Base-by-base conservation (phyloP, 768 basidiomycete genomes). In the Collybia sp. region DNA sequence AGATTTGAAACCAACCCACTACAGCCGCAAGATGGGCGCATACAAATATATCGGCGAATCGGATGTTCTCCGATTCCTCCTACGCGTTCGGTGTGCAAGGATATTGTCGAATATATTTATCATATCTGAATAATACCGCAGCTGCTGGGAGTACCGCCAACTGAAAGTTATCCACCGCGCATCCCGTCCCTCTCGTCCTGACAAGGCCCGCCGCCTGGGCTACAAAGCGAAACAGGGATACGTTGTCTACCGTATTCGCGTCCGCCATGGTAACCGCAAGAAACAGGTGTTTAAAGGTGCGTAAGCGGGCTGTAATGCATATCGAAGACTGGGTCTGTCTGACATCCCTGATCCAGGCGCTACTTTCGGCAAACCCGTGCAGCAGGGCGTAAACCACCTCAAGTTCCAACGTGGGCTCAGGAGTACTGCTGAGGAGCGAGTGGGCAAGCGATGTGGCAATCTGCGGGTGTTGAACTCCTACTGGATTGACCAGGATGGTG, bases 181-280 rank as follows among this genome's bases (percentile, higher is more conserved):
- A 39, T 93, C 94, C 53, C 90, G 95, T 51, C 95, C 96, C 40
- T 97, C 95, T 40, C 89, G 96, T 63, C 96, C 96, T 45, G 96
- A 99, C 78, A 99, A 97, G 79, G 96, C 96, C 53, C 89, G 96
- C 65, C 86, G 93, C 54, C 77, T 98, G 52, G 96, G 96, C 41
- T 99, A 98, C 85, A 99, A 97, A 77, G 93, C 96, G 67, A 99
- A 99, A 82, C 96, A 99, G 72, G 96, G 96, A 59, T 99, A 93
- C 66, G 87, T 98, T 54, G 71, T 99, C 73, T 99, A 99, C 76
- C 91, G 96, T 60, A 76, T 99, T 59, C 90, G 96, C 56, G 95
- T 99, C 54, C 85, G 96, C 60, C 83, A 94, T 53, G 96, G 96
- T 66, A 97, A 97, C 82, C 85, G 96, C 74, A 99, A 99, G 79